phyloP scores from a whole-genome alignment of 768 basidiomycete species.

The Tulasnella sp. region DNA sequence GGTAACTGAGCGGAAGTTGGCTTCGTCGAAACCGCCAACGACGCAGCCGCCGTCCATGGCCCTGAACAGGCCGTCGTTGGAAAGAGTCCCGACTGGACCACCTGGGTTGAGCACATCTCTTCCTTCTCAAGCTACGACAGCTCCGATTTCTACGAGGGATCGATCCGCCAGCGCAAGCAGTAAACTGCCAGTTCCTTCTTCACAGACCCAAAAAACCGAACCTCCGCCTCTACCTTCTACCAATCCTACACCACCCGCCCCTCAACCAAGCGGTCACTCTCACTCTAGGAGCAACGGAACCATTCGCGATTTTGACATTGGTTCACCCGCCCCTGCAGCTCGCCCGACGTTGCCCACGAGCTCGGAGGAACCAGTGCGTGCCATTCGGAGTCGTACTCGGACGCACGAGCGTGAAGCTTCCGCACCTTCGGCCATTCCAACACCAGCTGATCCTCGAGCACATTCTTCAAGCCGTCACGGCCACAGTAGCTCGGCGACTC shows the following conservation, averaged over 20 bases:
- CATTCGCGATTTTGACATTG: neutral
- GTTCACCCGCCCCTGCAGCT: neutral
- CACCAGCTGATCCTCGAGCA: neutral
- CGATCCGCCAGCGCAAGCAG: neutral
- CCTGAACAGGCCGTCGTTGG: constrained; percentile 16
- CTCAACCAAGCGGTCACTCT: neutral
- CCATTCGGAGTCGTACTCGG: neutral
- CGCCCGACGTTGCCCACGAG: constrained; percentile 1
- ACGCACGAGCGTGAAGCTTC: constrained; percentile 5
- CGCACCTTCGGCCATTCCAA: neutral
- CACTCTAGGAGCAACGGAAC: neutral
- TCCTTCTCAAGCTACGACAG: neutral
- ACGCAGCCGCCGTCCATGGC: constrained; percentile 6
- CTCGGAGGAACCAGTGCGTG: neutral
- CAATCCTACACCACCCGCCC: neutral
- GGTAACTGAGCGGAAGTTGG: constrained; percentile 14
- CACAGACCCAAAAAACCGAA: neutral
- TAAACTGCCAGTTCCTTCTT: neutral
- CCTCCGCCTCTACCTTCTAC: neutral
- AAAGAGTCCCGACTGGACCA: neutral
- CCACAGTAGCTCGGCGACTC: neutral
- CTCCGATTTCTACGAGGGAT: neutral
- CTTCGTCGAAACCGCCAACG: constrained; percentile 7
- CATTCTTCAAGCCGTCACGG: constrained; percentile 5
- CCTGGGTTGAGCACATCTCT: neutral